Conservation (phyloP, 495 filamentous ascomycete genomes). For the Penicillium silybi region DNA sequence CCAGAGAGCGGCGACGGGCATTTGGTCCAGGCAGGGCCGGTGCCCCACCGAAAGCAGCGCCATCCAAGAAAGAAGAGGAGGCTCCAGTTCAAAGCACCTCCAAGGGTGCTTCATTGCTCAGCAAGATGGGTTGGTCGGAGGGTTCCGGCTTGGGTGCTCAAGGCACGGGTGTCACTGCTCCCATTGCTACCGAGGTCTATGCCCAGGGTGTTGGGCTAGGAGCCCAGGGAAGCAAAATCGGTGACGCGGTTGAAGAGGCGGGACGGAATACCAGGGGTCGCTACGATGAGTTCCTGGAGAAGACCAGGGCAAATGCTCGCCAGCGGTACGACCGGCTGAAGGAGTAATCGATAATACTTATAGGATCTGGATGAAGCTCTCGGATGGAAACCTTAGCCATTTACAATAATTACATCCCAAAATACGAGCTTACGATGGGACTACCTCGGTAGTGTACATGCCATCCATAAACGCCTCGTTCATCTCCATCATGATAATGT, state of each 20-base stretch:
- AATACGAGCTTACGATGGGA: neutral
- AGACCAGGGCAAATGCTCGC: slow-evolving; percentile 74
- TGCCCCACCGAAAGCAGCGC: slow-evolving; percentile 26
- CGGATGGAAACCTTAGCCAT: neutral
- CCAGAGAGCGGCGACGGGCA: slow-evolving; percentile 72
- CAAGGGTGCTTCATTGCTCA: slow-evolving; percentile 80
- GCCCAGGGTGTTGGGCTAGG: slow-evolving; percentile 81
- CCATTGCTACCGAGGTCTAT: slow-evolving; percentile 76
- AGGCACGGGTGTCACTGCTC: slow-evolving; percentile 71
- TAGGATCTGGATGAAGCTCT: neutral
- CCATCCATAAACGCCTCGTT: neutral
- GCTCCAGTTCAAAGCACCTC: slow-evolving; percentile 48
- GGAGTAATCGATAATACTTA: slow-evolving; percentile 2
- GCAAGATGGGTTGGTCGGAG: slow-evolving; percentile 87
- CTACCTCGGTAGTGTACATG: neutral
- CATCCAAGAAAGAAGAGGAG: slow-evolving; percentile 31
- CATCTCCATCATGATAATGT: slow-evolving; percentile 1
- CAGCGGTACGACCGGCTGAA: slow-evolving; percentile 69
- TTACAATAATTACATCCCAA: neutral
- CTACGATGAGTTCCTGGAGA: slow-evolving; percentile 71
- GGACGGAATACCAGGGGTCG: slow-evolving; percentile 64
- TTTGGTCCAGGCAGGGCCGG: slow-evolving; percentile 62
- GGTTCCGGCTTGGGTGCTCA: slow-evolving; percentile 78
- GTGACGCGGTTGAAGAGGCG: slow-evolving; percentile 79
- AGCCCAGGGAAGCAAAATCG: slow-evolving; percentile 75